A percentile compares a stretch with the other conserved stretches of the same genome.
Evolutionary conservation across 352 stramenopile species (phyloP).

Genomic region (Phytophthora rubi): DNA sequence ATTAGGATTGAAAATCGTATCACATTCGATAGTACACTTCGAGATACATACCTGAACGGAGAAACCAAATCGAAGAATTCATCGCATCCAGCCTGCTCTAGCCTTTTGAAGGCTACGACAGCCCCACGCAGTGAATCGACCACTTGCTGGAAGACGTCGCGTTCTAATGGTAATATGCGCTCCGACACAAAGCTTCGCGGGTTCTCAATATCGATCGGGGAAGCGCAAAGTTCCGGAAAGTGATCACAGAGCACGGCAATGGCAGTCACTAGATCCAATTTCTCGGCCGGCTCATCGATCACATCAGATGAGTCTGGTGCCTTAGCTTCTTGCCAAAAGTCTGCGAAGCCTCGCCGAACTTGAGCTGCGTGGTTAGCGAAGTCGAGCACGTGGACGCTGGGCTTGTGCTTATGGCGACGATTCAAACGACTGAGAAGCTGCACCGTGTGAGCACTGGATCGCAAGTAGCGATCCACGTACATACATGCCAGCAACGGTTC

Average conservation of each 20-base stretch:
- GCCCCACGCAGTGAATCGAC: conserved; percentile 46
- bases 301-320: conserved; percentile 19
- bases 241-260: conserved; percentile 53
- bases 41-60: conserved; percentile 42
- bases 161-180: conserved; percentile 47
- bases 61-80: conserved; percentile 29
- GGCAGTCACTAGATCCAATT: conserved; percentile 43
- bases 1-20: background rate
- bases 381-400: conserved; percentile 59
- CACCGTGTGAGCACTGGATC: conserved; percentile 69
- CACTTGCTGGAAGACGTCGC: conserved; percentile 66
- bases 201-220: conserved; percentile 23
- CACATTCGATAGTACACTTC: background rate
- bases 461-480: conserved; percentile 86
- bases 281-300: conserved; percentile 40
- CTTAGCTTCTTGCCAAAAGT: conserved; percentile 57
- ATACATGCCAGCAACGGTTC: conserved; percentile 75
- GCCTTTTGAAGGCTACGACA: conserved; percentile 34
- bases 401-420: conserved; percentile 65
- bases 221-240: conserved; percentile 40
- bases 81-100: conserved; percentile 25
- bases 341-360: conserved; percentile 59
- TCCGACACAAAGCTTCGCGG: conserved; percentile 36
- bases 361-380: conserved; percentile 80
- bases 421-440: conserved; percentile 87